Evolutionary conservation across 129 eudicot genomes (phyloP), one percentile per base, ranked within the genome.

Genomic region (Deinandra increscens): DNA sequence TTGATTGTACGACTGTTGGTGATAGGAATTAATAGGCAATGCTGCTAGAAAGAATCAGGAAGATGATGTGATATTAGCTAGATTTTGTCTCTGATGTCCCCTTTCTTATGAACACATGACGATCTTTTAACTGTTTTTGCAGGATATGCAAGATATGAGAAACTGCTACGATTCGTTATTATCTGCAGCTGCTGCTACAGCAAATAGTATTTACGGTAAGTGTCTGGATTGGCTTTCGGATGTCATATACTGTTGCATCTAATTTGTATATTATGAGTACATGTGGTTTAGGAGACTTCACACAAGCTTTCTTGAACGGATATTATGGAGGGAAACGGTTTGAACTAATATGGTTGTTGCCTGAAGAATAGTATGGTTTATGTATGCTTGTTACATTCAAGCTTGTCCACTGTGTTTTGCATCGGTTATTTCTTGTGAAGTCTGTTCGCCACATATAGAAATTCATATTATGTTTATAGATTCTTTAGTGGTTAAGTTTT

Each of bases 91-190:
- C 26, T 13, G 17, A 5, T 19, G 5, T 31, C 2, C 41, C 18
- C 36, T 54, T 54, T 7, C 9, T 59, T 5, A 11, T 14, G 15
- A 12, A 15, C 56, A 11, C 23, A 5, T 22, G 20, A 10, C 34
- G 18, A 45, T 26, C 37, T 13, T 72, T 19, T 17, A 14, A 49
- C 34, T 48, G 13, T 43, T 73, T 81, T 75, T 41, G 49, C 83
- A 91, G 97, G 97, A 91, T 80, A 86, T 91, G 87, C 85, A 86
- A 59, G 94, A 88, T 68, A 88, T 91, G 94, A 82, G 94, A 72
- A 69, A 84, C 51, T 88, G 86, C 82, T 88, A 86, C 56, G 97
- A 91, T 53, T 70, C 88, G 72, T 84, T 91, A 55, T 83, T 91
- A 51, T 82, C 94, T 31, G 97, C 96, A 14, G 96, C 97, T 60